Percentiles rank a stretch among this genome's conserved stretches.
phyloP scores from a whole-genome alignment of 352 stramenopile genomes.

The Achlya hypogyna region DNA sequence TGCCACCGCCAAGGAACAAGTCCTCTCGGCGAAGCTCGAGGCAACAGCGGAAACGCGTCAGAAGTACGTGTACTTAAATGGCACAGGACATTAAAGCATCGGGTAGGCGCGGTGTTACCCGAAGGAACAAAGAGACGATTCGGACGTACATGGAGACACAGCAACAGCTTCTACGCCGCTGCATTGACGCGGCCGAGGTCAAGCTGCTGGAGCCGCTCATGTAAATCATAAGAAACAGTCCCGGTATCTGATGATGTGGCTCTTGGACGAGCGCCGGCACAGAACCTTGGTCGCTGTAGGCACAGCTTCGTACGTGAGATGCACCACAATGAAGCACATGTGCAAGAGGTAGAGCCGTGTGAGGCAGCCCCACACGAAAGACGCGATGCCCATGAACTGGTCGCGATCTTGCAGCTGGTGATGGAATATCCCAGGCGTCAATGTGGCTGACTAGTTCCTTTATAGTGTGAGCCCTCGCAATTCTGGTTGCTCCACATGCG shows the following conservation, averaged over 20 bases:
- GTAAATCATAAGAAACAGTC: not conserved
- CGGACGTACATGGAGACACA: constrained; percentile 8
- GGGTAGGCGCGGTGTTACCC: not conserved
- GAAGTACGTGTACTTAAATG: not conserved
- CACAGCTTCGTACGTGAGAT: constrained; percentile 5
- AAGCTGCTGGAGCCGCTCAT: constrained; percentile 13
- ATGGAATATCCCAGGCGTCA: no score
- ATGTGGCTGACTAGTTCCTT: no score
- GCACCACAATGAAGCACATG: not conserved
- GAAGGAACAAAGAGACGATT: not conserved
- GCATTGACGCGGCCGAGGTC: not conserved
- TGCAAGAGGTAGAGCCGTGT: not conserved
- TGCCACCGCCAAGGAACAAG: not conserved
- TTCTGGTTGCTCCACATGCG: no score
- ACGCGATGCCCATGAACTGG: no score
- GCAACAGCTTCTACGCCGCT: not conserved
- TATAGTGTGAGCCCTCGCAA: no score
- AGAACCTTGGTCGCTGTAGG: not conserved
- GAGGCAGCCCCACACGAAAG: not conserved
- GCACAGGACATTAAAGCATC: not conserved
- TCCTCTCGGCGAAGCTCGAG: not conserved
- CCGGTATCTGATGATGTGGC: not conserved
- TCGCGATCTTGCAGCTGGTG: no score
- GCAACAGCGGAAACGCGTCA: not conserved
- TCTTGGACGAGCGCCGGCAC: not conserved